Percentiles rank a stretch among this genome's conserved stretches.
phyloP scores from a whole-genome alignment of 1,139 yeast genomes.

The Kodamaea fungicola region DNA sequence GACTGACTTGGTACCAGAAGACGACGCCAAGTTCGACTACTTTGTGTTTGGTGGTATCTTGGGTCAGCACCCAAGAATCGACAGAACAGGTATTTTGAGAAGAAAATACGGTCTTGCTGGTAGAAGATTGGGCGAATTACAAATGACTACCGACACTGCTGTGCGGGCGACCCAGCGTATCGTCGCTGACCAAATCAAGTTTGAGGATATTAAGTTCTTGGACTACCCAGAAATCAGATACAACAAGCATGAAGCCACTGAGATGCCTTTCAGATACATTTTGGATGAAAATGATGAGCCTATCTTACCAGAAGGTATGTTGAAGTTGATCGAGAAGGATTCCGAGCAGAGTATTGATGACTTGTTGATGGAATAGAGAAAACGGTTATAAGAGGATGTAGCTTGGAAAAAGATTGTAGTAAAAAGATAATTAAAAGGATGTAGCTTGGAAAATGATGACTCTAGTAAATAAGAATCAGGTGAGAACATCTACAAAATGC shows the following conservation, averaged over 20 bases:
- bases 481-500: background rate
- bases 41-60: conserved; percentile 95
- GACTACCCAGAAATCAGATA: conserved; percentile 94
- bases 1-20: conserved; percentile 68
- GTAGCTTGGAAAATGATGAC: too few relatives aligned
- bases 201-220: conserved; percentile 74
- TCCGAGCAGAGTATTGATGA: conserved; percentile 75
- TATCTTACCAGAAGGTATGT: conserved; percentile 88
- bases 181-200: conserved; percentile 50
- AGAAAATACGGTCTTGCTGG: conserved; percentile 78
- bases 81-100: conserved; percentile 87
- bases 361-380: conserved; percentile 31
- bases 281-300: conserved; percentile 63
- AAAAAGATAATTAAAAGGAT: too few relatives aligned
- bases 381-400: background rate
- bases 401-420: too few relatives aligned
- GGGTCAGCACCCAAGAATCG: conserved; percentile 96
- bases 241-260: conserved; percentile 85
- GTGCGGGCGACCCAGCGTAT: conserved; percentile 84
- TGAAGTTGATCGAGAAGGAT: conserved; percentile 78
- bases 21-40: conserved; percentile 65
- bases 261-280: conserved; percentile 95
- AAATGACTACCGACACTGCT: conserved; percentile 98
- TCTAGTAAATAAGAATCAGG: too few relatives aligned
- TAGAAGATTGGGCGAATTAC: conserved; percentile 79